These are phyloP conservation scores for Boletus barrowsii DNA, from an alignment of 768 basidiomycete species.

Conservation along the genomic window DNA sequence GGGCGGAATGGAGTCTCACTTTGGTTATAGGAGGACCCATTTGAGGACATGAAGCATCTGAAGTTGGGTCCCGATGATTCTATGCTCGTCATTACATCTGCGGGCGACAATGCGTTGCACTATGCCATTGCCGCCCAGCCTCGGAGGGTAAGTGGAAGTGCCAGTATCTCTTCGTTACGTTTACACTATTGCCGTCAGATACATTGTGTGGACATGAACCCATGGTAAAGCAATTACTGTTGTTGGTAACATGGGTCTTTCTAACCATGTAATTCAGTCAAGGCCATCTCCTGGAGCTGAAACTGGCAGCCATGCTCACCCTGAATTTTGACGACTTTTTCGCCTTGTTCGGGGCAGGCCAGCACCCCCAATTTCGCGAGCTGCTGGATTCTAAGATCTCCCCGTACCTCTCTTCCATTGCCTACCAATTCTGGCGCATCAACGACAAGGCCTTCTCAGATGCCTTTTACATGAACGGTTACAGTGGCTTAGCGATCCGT, in stretches of 20 bases:
- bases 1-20: not conserved
- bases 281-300: constrained; percentile 76
- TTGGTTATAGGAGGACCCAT: constrained; percentile 60
- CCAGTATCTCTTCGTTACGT: not conserved
- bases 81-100: constrained; percentile 72
- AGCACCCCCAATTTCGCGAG: constrained; percentile 53
- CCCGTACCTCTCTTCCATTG: constrained; percentile 65
- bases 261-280: constrained; percentile 39
- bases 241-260: not conserved
- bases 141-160: constrained; percentile 38
- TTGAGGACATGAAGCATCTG: constrained; percentile 66
- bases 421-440: constrained; percentile 75
- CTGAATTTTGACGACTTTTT: constrained; percentile 63
- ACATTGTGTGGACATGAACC: constrained; percentile 75
- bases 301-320: constrained; percentile 60
- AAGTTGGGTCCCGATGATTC: constrained; percentile 58
- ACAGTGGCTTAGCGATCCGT: constrained; percentile 65
- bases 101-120: constrained; percentile 78
- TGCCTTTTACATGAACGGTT: constrained; percentile 68
- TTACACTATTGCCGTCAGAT: constrained; percentile 34
- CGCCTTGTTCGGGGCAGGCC: constrained; percentile 63
- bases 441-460: constrained; percentile 47
- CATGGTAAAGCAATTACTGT: constrained; percentile 36
- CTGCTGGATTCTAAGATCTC: constrained; percentile 61
- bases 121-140: constrained; percentile 69